Conservation (phyloP, 75 land plant species). For the Picea glauca region DNA sequence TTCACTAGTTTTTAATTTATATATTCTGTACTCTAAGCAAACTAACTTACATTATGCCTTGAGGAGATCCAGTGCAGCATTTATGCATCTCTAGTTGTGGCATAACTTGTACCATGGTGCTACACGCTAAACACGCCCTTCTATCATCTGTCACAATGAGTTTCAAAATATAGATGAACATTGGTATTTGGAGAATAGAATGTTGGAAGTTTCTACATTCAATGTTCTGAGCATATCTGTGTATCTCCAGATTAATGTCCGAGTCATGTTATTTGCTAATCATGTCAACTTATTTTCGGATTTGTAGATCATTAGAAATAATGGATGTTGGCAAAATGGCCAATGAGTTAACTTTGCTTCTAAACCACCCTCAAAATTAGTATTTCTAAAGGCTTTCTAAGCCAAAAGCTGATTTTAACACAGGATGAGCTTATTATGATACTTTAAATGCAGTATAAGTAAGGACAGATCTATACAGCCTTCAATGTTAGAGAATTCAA, state of each 20-base stretch:
- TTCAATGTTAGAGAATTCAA: no score
- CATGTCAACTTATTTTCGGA: not conserved
- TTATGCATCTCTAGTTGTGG: not conserved
- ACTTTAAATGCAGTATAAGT: no score
- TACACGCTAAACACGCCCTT: not conserved
- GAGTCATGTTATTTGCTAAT: not conserved
- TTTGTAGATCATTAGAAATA: not conserved
- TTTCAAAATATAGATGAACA: not conserved
- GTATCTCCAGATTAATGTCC: not conserved
- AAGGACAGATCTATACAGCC: no score
- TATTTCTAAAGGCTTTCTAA: no score
- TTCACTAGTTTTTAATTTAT: not conserved
- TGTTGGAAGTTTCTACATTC: not conserved
- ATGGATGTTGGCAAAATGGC: not conserved
- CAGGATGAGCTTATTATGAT: no score
- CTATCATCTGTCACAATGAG: not conserved
- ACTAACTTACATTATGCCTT: not conserved
- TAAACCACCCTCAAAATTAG: not conserved
- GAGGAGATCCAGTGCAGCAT: not conserved
- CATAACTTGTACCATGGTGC: not conserved
- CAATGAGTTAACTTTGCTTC: not conserved
- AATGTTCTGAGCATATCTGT: not conserved
- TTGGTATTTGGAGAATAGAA: not conserved
- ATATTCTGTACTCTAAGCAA: not conserved
- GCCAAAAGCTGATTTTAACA: no score